Conservation (phyloP, 2,329 filamentous ascomycete genomes). For the Phialophora expanda region DNA sequence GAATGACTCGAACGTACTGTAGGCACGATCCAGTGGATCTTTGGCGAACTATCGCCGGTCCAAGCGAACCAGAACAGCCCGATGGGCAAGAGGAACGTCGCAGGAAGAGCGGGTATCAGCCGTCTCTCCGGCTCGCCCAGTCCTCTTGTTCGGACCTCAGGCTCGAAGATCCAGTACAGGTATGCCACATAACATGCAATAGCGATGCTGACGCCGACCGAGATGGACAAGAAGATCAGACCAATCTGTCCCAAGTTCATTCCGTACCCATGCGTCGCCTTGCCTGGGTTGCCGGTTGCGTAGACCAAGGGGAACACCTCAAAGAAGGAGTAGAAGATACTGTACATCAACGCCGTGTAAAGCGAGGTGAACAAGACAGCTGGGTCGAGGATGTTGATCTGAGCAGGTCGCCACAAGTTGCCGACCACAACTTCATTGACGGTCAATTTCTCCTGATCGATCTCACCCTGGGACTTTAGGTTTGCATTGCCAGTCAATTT, state of each 20-base stretch:
- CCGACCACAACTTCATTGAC: conserved; percentile 52
- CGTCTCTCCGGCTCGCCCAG: conserved; percentile 59
- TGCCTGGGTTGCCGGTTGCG: conserved; percentile 45
- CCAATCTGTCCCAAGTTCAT: conserved; percentile 65
- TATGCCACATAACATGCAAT: conserved; percentile 58
- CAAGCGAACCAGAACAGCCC: conserved; percentile 62
- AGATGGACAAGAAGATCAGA: conserved; percentile 65
- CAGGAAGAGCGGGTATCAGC: conserved; percentile 58
- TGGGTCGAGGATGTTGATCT: conserved; percentile 66
- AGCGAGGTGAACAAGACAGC: conserved; percentile 66
- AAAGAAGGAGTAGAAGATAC: conserved; percentile 61
- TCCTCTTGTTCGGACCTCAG: conserved; percentile 50
- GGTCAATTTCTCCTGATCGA: conserved; percentile 63
- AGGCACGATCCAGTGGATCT: conserved; percentile 49
- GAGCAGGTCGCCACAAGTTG: conserved; percentile 64
- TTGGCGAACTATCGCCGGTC: conserved; percentile 38
- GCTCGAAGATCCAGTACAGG: conserved; percentile 57
- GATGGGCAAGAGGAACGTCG: conserved; percentile 58
- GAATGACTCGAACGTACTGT: conserved; percentile 33
- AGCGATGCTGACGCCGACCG: conserved; percentile 62
- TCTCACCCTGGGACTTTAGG: conserved; percentile 68
- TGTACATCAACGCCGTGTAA: conserved; percentile 65
- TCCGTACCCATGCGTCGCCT: conserved; percentile 57
- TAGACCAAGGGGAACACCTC: conserved; percentile 72
- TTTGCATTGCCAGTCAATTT: conserved; percentile 61